These are phyloP conservation scores for Typha latifolia DNA, from an alignment of 176 grass and related monocot species.

Conservation along the genomic window DNA sequence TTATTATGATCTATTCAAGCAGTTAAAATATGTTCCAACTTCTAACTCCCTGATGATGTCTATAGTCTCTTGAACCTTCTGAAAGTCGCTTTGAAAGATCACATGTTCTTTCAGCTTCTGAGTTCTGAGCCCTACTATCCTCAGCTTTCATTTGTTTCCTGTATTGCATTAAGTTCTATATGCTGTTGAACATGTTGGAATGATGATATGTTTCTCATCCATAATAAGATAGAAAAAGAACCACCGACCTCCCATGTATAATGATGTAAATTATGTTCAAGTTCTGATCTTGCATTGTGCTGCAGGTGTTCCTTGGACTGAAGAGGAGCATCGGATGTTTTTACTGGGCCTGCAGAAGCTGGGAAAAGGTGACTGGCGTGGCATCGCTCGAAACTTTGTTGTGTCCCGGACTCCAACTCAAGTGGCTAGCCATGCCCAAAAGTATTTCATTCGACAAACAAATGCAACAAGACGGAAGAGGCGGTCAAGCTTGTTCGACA, in stretches of 20 bases:
- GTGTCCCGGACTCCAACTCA: slow-evolving; percentile 82
- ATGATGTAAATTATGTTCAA: background rate
- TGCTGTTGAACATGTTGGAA: too few species aligned
- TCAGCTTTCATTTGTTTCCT: too few species aligned
- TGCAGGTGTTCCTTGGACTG: slow-evolving; percentile 90
- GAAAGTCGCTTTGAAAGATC: background rate
- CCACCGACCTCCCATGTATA: too few species aligned
- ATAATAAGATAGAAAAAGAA: too few species aligned
- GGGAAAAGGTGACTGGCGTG: slow-evolving; percentile 90
- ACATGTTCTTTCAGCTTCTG: too few species aligned
- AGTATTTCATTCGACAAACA: slow-evolving; percentile 81
- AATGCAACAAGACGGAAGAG: slow-evolving; percentile 78
- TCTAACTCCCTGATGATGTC: background rate
- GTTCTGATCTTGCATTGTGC: slow-evolving; percentile 5
- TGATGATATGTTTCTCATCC: too few species aligned
- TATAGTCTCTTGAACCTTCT: background rate
- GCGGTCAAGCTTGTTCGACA: slow-evolving; percentile 85
- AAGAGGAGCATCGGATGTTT: slow-evolving; percentile 89
- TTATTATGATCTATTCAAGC: background rate
- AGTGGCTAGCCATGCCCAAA: slow-evolving; percentile 95
- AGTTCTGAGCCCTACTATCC: too few species aligned
- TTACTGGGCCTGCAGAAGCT: slow-evolving; percentile 75
- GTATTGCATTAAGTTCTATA: too few species aligned
- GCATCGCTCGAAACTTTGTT: slow-evolving; percentile 77
- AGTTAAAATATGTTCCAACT: too few species aligned